Evolutionary conservation across 305 asterid species (phyloP).

Genomic region (Petunia hybrid): DNA sequence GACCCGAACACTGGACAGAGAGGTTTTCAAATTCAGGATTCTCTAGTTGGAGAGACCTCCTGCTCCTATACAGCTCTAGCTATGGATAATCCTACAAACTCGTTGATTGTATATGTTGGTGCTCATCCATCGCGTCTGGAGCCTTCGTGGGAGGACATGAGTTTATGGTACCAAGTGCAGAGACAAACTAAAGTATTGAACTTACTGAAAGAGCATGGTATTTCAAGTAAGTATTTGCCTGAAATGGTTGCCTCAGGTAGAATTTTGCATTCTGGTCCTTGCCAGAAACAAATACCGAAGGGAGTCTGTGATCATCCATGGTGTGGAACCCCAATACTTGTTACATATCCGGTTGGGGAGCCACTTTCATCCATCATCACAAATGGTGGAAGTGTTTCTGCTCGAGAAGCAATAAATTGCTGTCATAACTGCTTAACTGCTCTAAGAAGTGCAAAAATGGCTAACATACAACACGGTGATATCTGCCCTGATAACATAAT

Average conservation of each 20-base stretch:
- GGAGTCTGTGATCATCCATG: slow-evolving; percentile 76
- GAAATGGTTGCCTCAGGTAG: slow-evolving; percentile 70
- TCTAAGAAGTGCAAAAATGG: slow-evolving; percentile 63
- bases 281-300: slow-evolving; percentile 67
- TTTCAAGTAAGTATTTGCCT: slow-evolving; percentile 64
- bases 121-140: slow-evolving; percentile 81
- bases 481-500: slow-evolving; percentile 69
- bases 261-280: slow-evolving; percentile 70
- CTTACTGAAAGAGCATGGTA: slow-evolving; percentile 61
- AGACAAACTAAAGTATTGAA: slow-evolving; percentile 81
- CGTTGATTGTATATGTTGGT: slow-evolving; percentile 61
- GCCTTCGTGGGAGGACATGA: slow-evolving; percentile 94
- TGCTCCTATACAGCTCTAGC: slow-evolving; percentile 62
- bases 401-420: slow-evolving; percentile 67
- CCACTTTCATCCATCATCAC: slow-evolving; percentile 55
- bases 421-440: slow-evolving; percentile 80
- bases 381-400: slow-evolving; percentile 54
- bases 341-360: slow-evolving; percentile 73
- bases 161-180: slow-evolving; percentile 85
- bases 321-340: slow-evolving; percentile 84
- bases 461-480: slow-evolving; percentile 78
- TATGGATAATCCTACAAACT: slow-evolving; percentile 43
- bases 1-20: slow-evolving; percentile 61
- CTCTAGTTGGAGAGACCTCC: slow-evolving; percentile 45
- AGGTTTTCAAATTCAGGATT: slow-evolving; percentile 60